Conservation (phyloP, 257 asterid genomes). For the Solanum chiquidenum region DNA sequence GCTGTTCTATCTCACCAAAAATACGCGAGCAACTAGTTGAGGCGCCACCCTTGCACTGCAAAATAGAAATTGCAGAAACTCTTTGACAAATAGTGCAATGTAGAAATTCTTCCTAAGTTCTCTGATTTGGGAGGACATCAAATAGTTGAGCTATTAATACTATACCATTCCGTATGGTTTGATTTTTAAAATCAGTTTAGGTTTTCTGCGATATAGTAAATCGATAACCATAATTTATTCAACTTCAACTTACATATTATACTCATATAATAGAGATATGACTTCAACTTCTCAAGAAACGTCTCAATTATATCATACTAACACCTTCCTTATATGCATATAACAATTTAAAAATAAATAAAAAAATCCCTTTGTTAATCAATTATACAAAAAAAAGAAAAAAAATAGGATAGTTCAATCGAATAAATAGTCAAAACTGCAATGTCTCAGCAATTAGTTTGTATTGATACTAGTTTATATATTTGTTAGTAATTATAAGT, state of each 20-base stretch:
- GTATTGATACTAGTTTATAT: background rate
- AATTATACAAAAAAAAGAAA: background rate
- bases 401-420: background rate
- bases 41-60: background rate
- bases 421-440: background rate
- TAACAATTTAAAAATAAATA: no score
- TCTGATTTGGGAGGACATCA: background rate
- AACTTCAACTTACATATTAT: background rate
- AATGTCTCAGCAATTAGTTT: background rate
- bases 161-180: background rate
- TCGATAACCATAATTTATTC: accelerated
- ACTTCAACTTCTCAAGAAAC: background rate
- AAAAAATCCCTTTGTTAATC: no score
- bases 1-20: background rate
- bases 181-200: background rate
- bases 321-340: no score
- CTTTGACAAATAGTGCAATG: background rate
- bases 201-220: background rate
- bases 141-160: background rate
- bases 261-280: background rate
- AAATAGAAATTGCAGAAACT: background rate
- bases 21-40: background rate
- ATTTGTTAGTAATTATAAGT: background rate
- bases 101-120: background rate
- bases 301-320: background rate